Evolutionary conservation across 1,284 basidiomycete species (phyloP), one percentile per base, ranked within the genome.

Genomic region (Sporisorium reilianum): DNA sequence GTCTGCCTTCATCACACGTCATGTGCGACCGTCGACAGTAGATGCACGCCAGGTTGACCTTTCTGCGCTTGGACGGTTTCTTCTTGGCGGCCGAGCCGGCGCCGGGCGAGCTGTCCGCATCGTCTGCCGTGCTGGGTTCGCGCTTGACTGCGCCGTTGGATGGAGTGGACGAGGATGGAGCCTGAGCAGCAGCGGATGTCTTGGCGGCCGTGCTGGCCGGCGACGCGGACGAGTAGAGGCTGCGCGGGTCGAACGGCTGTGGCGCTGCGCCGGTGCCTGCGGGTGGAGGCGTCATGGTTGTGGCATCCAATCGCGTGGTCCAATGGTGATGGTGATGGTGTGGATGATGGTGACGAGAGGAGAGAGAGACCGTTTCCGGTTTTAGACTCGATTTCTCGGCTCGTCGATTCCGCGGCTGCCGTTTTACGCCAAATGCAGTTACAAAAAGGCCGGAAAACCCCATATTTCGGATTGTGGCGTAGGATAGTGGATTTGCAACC

Each of bases 21-120:
- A 86, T 93, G 89, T 94, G 91, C 88, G 93, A 94, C 65, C 94
- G 87, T 77, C 94, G 88, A 86, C 94, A 97, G 86, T 96, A 97
- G 53, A 97, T 88, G 85, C 95, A 97, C 1, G 94, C 94, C 86
- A 74, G 64, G 28, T 79, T 78, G 8, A 84, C 82, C 52, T 84
- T 84, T 22, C 81, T 57, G 9, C 81, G 53, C 44, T 78, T 80
- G 9, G 66, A 51, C 5, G 64, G 62, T 50, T 80, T 79, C 50
- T 78, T 80, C 36, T 66, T 75, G 16, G 34, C 45, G 0, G 36
- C 46, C 1, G 53, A 38, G 34, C 25, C 32, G 23, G 56, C 49
- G 3, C 45, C 38, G 2, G 58, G 52, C 1, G 59, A 65, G 32
- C 36, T 44, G 26, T 62, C 64, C 2, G 55, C 60, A 50, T 64